Evolutionary conservation across 257 asterid genomes (phyloP), one percentile per base, ranked within the genome.

Genomic region (Buddleja alternifolia): DNA sequence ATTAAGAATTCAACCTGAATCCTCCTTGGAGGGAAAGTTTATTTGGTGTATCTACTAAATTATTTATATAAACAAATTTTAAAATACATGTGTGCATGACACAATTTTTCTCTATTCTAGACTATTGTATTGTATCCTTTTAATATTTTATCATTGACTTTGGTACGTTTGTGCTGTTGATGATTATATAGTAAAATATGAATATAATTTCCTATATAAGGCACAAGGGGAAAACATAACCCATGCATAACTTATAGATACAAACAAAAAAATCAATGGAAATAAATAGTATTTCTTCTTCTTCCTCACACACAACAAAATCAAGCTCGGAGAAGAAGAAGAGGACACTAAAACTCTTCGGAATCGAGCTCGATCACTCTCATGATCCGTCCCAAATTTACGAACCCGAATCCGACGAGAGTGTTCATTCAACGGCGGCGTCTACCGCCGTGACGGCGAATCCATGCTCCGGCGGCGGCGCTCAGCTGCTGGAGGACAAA

Each of bases 281-380:
- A 51, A 80, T 17, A 32, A 75, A 56, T 17, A 58, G 46, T 45
- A 44, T 10, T 46, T 64, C 67, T 36, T 76, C 39, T 67, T 67
- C 77, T 41, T 37, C 57, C n/a, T 67, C 78, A 40, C 15, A 64
- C 78, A 45, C 78, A n/a, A 46, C 62, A 59, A 78, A 80, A 61
- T 72, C 86, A 20, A 66, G 63, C 57, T 10, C 50, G 0, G 74
- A 78, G 75, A 87, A 82, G 71, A 86, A 82, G 76, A n/a, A n/a
- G n/a, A n/a, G n/a, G n/a, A n/a, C n/a, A n/a, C 72, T 92, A 46
- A 87, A 54, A 71, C 64, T 92, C 14, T 92, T 92, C 54, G 97
- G 95, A 4, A 64, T 88, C 65, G 92, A 87, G 64, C 82, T 92
- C 15, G 65, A 78, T 12, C 62, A 37, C 2, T 15, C 32, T 5